Percentiles rank a stretch among this genome's conserved stretches.
These are phyloP conservation scores for Salmacisia buchloeana DNA, from an alignment of 1,284 basidiomycete species.

Conservation along the genomic window DNA sequence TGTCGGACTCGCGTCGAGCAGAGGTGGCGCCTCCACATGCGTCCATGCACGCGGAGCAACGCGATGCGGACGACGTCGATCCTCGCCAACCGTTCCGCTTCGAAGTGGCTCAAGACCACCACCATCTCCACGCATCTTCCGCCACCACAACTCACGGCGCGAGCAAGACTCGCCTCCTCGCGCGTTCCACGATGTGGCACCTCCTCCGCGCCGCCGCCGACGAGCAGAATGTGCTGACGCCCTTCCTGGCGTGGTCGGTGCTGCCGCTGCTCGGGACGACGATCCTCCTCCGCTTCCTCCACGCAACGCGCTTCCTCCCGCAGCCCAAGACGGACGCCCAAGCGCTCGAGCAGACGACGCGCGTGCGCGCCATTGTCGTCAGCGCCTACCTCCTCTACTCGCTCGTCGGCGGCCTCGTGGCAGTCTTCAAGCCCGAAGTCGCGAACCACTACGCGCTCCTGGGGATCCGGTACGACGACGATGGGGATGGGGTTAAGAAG, in stretches of 20 bases:
- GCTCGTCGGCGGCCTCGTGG: slow-evolving; percentile 58
- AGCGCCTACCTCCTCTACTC: slow-evolving; percentile 67
- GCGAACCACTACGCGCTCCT: slow-evolving; percentile 72
- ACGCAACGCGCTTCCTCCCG: slow-evolving; percentile 13
- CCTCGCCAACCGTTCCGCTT: too few relatives aligned
- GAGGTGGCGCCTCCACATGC: too few relatives aligned
- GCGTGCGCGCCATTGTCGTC: slow-evolving; percentile 58
- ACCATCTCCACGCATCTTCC: too few relatives aligned
- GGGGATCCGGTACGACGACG: slow-evolving; percentile 60
- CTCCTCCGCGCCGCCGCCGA: slow-evolving; percentile 2
- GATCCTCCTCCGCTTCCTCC: slow-evolving; percentile 15
- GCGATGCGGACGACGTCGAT: too few relatives aligned
- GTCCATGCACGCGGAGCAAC: too few relatives aligned
- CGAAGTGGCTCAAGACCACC: too few relatives aligned
- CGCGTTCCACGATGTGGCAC: too few relatives aligned
- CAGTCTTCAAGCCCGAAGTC: slow-evolving; percentile 52
- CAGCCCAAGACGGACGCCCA: not conserved
- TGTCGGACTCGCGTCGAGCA: too few relatives aligned
- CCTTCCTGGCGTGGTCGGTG: slow-evolving; percentile 24
- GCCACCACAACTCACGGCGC: not conserved
- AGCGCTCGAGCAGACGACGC: slow-evolving; percentile 15
- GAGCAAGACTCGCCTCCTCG: not conserved
- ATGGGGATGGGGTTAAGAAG: slow-evolving; percentile 63
- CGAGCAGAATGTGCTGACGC: not conserved
- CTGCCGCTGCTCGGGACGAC: slow-evolving; percentile 21